These are phyloP conservation scores for Hygrophorus russula DNA, from an alignment of 768 basidiomycete genomes.

Conservation along the genomic window DNA sequence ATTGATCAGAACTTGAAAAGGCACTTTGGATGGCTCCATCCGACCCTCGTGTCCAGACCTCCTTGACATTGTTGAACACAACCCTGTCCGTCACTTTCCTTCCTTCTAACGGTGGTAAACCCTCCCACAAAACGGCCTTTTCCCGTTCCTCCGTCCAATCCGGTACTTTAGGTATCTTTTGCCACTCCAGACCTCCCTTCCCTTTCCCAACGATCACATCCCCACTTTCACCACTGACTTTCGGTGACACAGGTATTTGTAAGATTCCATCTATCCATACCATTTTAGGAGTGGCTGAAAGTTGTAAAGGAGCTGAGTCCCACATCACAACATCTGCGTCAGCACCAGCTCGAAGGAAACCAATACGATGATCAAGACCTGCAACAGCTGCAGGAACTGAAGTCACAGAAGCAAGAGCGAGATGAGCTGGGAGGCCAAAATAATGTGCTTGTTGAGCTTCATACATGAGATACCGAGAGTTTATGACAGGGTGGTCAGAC, in stretches of 20 bases:
- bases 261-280: constrained; percentile 82
- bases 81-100: constrained; percentile 22
- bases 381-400: constrained; percentile 52
- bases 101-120: constrained; percentile 53
- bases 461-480: constrained; percentile 57
- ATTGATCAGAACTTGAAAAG: constrained; percentile 9
- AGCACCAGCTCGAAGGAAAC: constrained; percentile 45
- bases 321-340: constrained; percentile 65
- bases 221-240: constrained; percentile 19
- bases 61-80: constrained; percentile 59
- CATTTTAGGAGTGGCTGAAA: constrained; percentile 64
- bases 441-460: constrained; percentile 67
- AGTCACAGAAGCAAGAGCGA: constrained; percentile 58
- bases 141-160: constrained; percentile 55
- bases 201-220: constrained; percentile 34
- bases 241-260: constrained; percentile 44
- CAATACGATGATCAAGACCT: constrained; percentile 71
- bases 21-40: constrained; percentile 24
- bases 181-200: constrained; percentile 32
- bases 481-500: constrained; percentile 49
- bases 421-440: constrained; percentile 45
- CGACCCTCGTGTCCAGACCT: constrained; percentile 27
- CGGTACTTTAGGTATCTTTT: constrained; percentile 40
- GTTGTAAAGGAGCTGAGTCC: constrained; percentile 64
- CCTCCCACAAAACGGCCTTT: constrained; percentile 51